Evolutionary conservation across 176 grass and related monocot genomes (phyloP).

Genomic region (Echinochloa phyllopogon): DNA sequence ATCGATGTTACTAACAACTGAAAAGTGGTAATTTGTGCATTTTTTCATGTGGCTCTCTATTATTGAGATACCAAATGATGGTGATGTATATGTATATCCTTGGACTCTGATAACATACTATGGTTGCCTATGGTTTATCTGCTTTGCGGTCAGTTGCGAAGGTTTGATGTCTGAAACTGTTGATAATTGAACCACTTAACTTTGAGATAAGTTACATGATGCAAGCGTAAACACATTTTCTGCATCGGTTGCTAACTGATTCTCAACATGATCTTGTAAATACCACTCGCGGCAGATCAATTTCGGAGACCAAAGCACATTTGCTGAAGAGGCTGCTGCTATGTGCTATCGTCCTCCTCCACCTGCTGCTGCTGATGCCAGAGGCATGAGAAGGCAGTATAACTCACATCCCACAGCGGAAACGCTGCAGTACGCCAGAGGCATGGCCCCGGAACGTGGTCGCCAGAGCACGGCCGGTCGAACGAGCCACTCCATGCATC

Average conservation of each 20-base stretch:
- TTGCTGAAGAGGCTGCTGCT: no score
- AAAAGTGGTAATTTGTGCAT: background rate
- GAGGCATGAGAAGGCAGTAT: no score
- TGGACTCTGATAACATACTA: background rate
- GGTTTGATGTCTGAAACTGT: constrained; percentile 16
- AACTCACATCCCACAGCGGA: no score
- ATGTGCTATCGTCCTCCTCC: no score
- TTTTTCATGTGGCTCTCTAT: background rate
- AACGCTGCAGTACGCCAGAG: no score
- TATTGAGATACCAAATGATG: constrained; percentile 4
- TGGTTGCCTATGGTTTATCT: background rate
- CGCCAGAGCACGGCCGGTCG: no score
- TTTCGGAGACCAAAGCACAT: no score
- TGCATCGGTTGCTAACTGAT: background rate
- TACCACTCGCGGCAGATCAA: no score
- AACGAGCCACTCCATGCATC: no score
- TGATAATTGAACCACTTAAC: constrained; percentile 1
- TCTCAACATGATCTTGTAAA: background rate
- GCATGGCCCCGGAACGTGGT: no score
- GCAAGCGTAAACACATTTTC: background rate
- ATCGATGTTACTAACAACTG: constrained; percentile 5
- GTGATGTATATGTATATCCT: background rate
- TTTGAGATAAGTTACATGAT: constrained; percentile 3
- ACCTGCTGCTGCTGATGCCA: no score
- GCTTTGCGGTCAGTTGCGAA: constrained; percentile 7